Evolutionary conservation across 2,329 filamentous ascomycete genomes (phyloP), one percentile per base, ranked within the genome.

Genomic region (Neospermospora avenae): DNA sequence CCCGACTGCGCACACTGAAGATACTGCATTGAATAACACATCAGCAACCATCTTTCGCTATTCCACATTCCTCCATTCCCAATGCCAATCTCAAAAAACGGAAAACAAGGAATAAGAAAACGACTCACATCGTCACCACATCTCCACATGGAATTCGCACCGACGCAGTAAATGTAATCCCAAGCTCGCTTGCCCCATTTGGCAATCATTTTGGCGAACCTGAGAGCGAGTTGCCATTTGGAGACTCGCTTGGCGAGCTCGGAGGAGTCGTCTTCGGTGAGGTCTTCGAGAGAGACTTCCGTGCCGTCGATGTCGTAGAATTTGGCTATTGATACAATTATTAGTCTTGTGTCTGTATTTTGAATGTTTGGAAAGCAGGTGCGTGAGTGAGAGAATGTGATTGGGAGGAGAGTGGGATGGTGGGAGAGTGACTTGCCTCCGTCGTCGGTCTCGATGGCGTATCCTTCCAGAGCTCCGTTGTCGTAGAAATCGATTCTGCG

Each of bases 401-500:
- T n/a, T n/a, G n/a, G n/a, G n/a, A n/a, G n/a, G n/a, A n/a, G n/a
- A n/a, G n/a, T n/a, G n/a, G n/a, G n/a, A n/a, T n/a, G n/a, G n/a
- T n/a, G n/a, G n/a, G n/a, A n/a, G n/a, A n/a, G n/a, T n/a, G n/a
- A 20, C 46, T 13, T 20, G 34, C 46, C 46, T 49, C 46, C 46
- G 8, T 49, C 28, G 14, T 49, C 28, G 5, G 46, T 49, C 28
- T 49, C 46, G n/a, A 49, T 49, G n/a, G 46, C 46, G 34, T 49
- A 49, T 11, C 46, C 46, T n/a, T 49, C 46, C 16, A 49, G n/a
- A 10, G 46, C 46, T 18, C 46, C 46, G n/a, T 49, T 49, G 46
- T 49, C 46, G 46, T 49, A 49, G 46, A 49, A 49, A 18, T 49
- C 46, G n/a, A 49, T 49, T 49, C 46, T 49, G 14, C 46, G 46